Evolutionary conservation across 139 green algal species (phyloP), one percentile per base, ranked within the genome.

Genomic region (Tetraselmis chui): DNA sequence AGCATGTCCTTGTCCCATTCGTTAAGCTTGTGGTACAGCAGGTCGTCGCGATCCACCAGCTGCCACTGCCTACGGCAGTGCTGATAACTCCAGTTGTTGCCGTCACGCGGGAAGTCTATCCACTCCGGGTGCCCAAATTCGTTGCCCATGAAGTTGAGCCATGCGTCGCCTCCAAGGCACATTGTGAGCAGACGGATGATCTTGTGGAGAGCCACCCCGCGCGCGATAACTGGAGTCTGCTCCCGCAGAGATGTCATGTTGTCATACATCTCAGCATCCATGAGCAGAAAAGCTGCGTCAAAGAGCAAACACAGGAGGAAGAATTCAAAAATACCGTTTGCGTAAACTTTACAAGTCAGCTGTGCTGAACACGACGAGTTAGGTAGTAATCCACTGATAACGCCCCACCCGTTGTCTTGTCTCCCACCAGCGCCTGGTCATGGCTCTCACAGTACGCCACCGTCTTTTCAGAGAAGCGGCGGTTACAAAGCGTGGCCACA

Each of bases 71-170:
- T 89, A 25, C 94, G 84, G 85, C 89, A 94, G 80, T 94, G 85
- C 28, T 96, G 84, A 91, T 98, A 91, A 83, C 85, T 95, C 96
- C 96, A 99, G 75, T 86, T 83, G 85, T 99, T 99, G 81, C 96
- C 96, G 30, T 98, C 96, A 0, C 95, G 89, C 0, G 93, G 93
- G 59, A 97, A 97, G 87, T 99, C 96, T 28, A 99, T 93, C 96
- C 96, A 99, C 88, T 99, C 96, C 0, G 96, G 95, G 89, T 98
- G 95, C 0, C 95, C 95, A 83, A 98, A 98, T 88, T 98, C 95
- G 82, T 98, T 98, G 78, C 95, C 95, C 95, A 97, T 97, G 88
- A 98, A 97, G 84, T 83, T 93, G 0, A 98, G 86, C 85, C 91
- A 98, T 0, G 84, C 90, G 75, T 98, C 93, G 11, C 95, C 95